phyloP scores from a whole-genome alignment of 805 yeast genomes.

The Metschnikowia aberdeeniae region DNA sequence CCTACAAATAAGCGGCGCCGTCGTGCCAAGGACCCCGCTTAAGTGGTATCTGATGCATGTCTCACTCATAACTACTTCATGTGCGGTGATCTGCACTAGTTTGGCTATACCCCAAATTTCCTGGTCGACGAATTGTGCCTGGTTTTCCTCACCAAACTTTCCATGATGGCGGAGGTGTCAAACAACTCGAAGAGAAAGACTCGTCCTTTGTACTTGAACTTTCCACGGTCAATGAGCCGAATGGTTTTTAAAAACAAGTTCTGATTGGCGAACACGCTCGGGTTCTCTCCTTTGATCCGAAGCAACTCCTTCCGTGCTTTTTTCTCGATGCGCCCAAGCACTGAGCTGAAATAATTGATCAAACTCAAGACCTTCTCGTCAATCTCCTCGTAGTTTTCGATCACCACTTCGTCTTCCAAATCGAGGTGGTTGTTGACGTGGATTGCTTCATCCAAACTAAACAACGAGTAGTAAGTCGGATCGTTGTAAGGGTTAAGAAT shows the following conservation, averaged over 20 bases:
- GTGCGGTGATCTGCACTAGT: neutral
- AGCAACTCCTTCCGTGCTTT: slow-evolving; percentile 57
- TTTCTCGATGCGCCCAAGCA: slow-evolving; percentile 40
- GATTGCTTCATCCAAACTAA: slow-evolving; percentile 10
- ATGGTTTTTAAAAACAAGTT: slow-evolving; percentile 50
- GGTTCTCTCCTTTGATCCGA: slow-evolving; percentile 46
- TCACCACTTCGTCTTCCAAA: slow-evolving; percentile 15
- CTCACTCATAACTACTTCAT: neutral
- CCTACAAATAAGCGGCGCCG: slow-evolving; percentile 2
- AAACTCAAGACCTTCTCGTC: slow-evolving; percentile 26
- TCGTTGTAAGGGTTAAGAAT: slow-evolving; percentile 15
- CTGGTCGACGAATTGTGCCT: slow-evolving; percentile 22
- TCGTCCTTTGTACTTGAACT: slow-evolving; percentile 60
- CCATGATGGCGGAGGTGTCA: slow-evolving; percentile 50
- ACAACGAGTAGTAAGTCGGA: slow-evolving; percentile 11
- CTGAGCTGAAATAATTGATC: slow-evolving; percentile 50
- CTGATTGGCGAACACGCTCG: slow-evolving; percentile 52
- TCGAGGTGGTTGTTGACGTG: slow-evolving; percentile 7
- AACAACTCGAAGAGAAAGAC: slow-evolving; percentile 59
- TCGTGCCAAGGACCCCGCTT: slow-evolving; percentile 3
- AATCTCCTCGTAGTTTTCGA: slow-evolving; percentile 15
- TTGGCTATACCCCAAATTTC: neutral
- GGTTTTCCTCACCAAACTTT: slow-evolving; percentile 45
- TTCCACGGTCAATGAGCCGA: slow-evolving; percentile 51
- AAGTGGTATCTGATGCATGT: neutral